Percentiles rank a stretch among this genome's conserved stretches.
phyloP scores from a whole-genome alignment of 768 basidiomycete genomes.

The Phanerochaete carnosa region DNA sequence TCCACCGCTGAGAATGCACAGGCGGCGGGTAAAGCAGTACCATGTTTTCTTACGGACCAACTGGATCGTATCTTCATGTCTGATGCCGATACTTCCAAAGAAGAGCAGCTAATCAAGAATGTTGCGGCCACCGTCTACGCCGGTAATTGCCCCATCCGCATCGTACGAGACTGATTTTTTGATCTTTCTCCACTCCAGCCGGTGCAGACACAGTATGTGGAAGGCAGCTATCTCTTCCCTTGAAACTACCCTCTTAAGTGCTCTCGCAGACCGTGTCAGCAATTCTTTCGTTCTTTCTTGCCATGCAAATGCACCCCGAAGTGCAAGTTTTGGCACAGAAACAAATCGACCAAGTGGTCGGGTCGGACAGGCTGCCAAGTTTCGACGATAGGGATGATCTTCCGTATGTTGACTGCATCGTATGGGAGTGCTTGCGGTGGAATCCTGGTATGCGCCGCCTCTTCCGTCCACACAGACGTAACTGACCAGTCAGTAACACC shows the following conservation, averaged over 20 bases:
- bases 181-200: not conserved
- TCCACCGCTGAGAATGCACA: conserved; percentile 16
- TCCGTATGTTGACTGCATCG: conserved; percentile 47
- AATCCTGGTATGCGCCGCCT: conserved; percentile 8
- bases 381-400: conserved; percentile 53
- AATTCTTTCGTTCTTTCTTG: conserved; percentile 60
- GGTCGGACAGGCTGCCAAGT: conserved; percentile 49
- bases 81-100: conserved; percentile 19
- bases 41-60: conserved; percentile 46
- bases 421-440: conserved; percentile 15
- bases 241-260: not conserved
- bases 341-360: conserved; percentile 60
- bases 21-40: conserved; percentile 34
- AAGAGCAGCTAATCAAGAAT: conserved; percentile 10
- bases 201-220: conserved; percentile 8
- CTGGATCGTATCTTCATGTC: conserved; percentile 59
- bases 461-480: not conserved
- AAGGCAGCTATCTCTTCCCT: too few species aligned
- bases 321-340: conserved; percentile 55
- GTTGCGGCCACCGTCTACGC: conserved; percentile 23
- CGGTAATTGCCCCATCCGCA: conserved; percentile 4
- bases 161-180: not conserved
- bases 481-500: conserved; percentile 6
- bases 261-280: conserved; percentile 47
- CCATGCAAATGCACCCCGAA: conserved; percentile 60